A percentile compares a stretch with the other conserved stretches of the same genome.
These are phyloP conservation scores for Leccinum barrowsii DNA, from an alignment of 768 basidiomycete species.

Conservation along the genomic window DNA sequence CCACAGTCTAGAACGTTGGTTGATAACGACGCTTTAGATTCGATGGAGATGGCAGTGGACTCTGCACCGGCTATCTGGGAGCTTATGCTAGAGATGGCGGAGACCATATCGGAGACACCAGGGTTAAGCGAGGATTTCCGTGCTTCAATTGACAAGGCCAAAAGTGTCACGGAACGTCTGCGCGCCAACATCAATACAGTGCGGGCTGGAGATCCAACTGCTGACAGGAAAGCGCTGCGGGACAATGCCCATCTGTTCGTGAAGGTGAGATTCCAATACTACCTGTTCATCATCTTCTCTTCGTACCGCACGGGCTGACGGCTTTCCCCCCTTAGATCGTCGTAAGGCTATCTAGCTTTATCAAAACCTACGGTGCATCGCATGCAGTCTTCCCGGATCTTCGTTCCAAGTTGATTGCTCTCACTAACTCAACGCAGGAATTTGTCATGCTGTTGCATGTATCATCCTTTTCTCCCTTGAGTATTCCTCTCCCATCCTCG, in stretches of 20 bases:
- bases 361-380: conserved; percentile 59
- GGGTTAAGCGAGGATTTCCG: conserved; percentile 42
- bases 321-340: conserved; percentile 50
- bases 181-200: conserved; percentile 55
- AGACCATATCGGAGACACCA: conserved; percentile 50
- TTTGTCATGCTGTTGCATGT: conserved; percentile 84
- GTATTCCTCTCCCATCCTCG: conserved; percentile 55
- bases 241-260: conserved; percentile 80
- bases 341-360: conserved; percentile 67
- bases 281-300: neutral
- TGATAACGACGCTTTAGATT: conserved; percentile 75
- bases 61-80: conserved; percentile 81
- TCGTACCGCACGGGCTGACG: conserved; percentile 1
- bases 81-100: conserved; percentile 70
- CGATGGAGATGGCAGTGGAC: conserved; percentile 75
- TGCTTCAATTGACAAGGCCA: conserved; percentile 58
- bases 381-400: conserved; percentile 58
- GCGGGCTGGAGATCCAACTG: conserved; percentile 50
- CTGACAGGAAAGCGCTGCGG: conserved; percentile 60
- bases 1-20: conserved; percentile 61
- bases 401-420: conserved; percentile 65
- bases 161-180: conserved; percentile 60
- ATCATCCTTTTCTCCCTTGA: conserved; percentile 68
- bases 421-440: conserved; percentile 83
- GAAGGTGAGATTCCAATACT: conserved; percentile 51